phyloP scores from a whole-genome alignment of 495 filamentous ascomycete species.

The Astrocystis sublimbata region DNA sequence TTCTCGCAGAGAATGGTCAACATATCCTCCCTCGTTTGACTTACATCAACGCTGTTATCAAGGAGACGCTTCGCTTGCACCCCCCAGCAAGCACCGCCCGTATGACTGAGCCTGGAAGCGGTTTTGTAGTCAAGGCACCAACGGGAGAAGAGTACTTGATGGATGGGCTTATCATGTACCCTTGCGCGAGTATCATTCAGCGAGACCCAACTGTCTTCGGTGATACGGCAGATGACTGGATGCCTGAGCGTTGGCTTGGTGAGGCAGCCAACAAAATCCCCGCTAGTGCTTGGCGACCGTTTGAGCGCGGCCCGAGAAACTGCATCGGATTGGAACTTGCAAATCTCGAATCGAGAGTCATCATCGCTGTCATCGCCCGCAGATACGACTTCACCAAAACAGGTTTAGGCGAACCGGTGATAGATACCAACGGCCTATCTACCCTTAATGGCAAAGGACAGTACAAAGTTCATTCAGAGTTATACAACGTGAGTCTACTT shows the following conservation, averaged over 20 bases:
- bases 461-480: slow-evolving; percentile 39
- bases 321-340: slow-evolving; percentile 63
- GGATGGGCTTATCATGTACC: slow-evolving; percentile 54
- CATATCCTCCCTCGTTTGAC: slow-evolving; percentile 47
- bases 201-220: slow-evolving; percentile 59
- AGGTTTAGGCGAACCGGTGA: slow-evolving; percentile 40
- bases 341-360: slow-evolving; percentile 41
- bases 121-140: slow-evolving; percentile 30
- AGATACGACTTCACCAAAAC: slow-evolving; percentile 48
- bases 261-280: slow-evolving; percentile 30
- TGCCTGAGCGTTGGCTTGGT: slow-evolving; percentile 61
- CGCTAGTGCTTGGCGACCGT: slow-evolving; percentile 51
- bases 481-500: slow-evolving; percentile 47
- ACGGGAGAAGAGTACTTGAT: slow-evolving; percentile 47
- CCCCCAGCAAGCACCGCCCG: slow-evolving; percentile 46
- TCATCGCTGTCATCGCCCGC: slow-evolving; percentile 40
- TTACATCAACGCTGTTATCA: slow-evolving; percentile 51
- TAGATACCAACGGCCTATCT: slow-evolving; percentile 21
- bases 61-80: no score
- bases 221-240: slow-evolving; percentile 55
- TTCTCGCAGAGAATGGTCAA: slow-evolving; percentile 34
- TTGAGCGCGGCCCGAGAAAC: slow-evolving; percentile 55
- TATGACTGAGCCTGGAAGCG: slow-evolving; percentile 30
- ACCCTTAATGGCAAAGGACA: slow-evolving; percentile 43
- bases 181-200: slow-evolving; percentile 55